Evolutionary conservation across 768 basidiomycete species (phyloP).

Genomic region (Coprinopsis strossmayeri): DNA sequence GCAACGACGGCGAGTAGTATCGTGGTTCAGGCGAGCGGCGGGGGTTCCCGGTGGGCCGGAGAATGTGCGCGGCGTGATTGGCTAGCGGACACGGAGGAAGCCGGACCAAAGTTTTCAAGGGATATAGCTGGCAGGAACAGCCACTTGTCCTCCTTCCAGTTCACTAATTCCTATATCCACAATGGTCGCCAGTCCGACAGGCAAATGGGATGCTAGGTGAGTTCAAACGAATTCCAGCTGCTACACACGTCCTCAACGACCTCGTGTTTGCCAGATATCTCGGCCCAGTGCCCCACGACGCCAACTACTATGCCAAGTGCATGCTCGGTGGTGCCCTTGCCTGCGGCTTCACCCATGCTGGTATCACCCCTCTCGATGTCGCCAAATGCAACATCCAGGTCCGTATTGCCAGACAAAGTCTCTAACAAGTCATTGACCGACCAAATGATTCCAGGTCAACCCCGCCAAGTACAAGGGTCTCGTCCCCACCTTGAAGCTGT

Average conservation of each 20-base stretch:
- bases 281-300: conserved; percentile 73
- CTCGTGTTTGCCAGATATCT: conserved; percentile 35
- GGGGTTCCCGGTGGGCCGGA: too few species aligned
- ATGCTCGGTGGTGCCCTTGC: conserved; percentile 85
- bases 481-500: conserved; percentile 49
- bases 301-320: conserved; percentile 75
- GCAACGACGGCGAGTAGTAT: too few species aligned
- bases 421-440: too few species aligned
- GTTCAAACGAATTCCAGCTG: conserved; percentile 8
- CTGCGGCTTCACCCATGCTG: conserved; percentile 84
- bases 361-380: conserved; percentile 82
- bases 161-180: conserved; percentile 23
- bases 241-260: conserved; percentile 8
- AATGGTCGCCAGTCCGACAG: conserved; percentile 20
- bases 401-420: conserved; percentile 15
- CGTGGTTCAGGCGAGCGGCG: too few species aligned
- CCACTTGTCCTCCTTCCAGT: conserved; percentile 14
- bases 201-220: conserved; percentile 76
- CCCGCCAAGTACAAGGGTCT: conserved; percentile 71
- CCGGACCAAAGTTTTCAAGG: conserved; percentile 25
- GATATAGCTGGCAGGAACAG: conserved; percentile 2
- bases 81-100: conserved; percentile 33
- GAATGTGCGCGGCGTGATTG: conserved; percentile 24
- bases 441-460: too few species aligned
- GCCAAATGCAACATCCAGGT: conserved; percentile 94